Conservation (phyloP, 1,284 basidiomycete species). For the Marasmius oreades region DNA sequence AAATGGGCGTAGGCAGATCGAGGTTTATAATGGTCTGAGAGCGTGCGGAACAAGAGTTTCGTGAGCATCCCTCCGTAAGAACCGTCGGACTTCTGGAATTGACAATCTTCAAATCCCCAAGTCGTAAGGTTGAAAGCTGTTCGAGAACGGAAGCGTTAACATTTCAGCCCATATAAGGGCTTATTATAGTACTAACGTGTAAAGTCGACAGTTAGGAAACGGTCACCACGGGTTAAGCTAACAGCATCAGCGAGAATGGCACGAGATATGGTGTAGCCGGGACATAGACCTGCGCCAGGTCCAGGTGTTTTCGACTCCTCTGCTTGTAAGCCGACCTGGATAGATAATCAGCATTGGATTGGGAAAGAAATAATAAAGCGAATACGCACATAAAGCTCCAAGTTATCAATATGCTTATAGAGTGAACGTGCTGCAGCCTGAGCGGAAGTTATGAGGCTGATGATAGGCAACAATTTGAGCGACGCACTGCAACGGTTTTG, state of each 20-base stretch:
- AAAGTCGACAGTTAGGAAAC: conserved; percentile 77
- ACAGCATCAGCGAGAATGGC: conserved; percentile 85
- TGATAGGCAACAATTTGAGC: neutral
- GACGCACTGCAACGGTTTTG: conserved; percentile 53
- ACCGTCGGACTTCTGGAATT: conserved; percentile 59
- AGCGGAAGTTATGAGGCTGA: conserved; percentile 9
- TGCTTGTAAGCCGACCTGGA: conserved; percentile 67
- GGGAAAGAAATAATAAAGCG: neutral
- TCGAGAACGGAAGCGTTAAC: neutral
- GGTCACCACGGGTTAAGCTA: conserved; percentile 66
- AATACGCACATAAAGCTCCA: conserved; percentile 64
- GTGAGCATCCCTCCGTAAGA: conserved; percentile 71
- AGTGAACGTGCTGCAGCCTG: conserved; percentile 64
- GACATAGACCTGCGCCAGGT: conserved; percentile 78
- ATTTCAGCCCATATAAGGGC: conserved; percentile 2
- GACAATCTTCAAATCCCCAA: conserved; percentile 75
- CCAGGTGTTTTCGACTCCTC: conserved; percentile 70
- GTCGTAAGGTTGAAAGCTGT: conserved; percentile 68
- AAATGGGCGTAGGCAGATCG: conserved; percentile 61
- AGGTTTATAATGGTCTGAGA: conserved; percentile 66
- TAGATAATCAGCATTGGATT: neutral
- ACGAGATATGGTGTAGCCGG: conserved; percentile 85
- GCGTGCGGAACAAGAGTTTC: conserved; percentile 66
- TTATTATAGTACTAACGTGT: conserved; percentile 45
- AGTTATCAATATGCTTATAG: conserved; percentile 72